These are phyloP conservation scores for Drechslera avenae DNA, from an alignment of 2,329 filamentous ascomycete species.

Conservation along the genomic window DNA sequence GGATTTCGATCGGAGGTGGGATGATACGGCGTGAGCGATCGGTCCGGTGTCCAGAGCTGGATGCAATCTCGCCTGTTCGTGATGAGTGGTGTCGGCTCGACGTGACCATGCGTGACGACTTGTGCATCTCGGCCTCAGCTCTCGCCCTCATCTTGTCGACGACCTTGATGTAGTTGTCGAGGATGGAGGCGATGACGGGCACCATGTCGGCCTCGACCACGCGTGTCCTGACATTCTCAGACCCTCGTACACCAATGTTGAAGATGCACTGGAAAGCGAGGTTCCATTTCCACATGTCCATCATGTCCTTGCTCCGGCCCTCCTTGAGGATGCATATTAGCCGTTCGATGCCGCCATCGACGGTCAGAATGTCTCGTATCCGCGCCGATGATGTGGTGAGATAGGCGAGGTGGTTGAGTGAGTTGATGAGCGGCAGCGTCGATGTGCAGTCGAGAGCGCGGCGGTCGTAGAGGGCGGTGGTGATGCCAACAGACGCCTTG, in stretches of 20 bases:
- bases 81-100: conserved; percentile 49
- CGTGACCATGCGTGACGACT: conserved; percentile 53
- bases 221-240: conserved; percentile 88
- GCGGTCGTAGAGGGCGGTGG: conserved; percentile 95
- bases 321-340: conserved; percentile 98
- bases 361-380: conserved; percentile 95
- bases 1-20: conserved; percentile 84
- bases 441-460: conserved; percentile 98
- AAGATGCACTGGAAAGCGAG: conserved; percentile 98
- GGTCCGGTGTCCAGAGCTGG: conserved; percentile 48
- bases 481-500: conserved; percentile 98
- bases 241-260: conserved; percentile 96
- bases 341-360: conserved; percentile 97
- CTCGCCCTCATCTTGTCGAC: conserved; percentile 90
- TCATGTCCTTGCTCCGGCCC: conserved; percentile 94
- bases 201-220: conserved; percentile 99
- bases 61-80: conserved; percentile 46
- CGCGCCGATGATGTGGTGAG: conserved; percentile 96
- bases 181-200: conserved; percentile 94
- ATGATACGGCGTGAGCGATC: conserved; percentile 70
- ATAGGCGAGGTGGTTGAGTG: conserved; percentile 96
- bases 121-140: conserved; percentile 78
- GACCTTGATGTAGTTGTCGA: conserved; percentile 98
- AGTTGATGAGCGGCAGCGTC: conserved; percentile 96
- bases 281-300: conserved; percentile 99